Evolutionary conservation across 2,329 filamentous ascomycete genomes (phyloP).

Genomic region (Aspergillus quadricinctus): DNA sequence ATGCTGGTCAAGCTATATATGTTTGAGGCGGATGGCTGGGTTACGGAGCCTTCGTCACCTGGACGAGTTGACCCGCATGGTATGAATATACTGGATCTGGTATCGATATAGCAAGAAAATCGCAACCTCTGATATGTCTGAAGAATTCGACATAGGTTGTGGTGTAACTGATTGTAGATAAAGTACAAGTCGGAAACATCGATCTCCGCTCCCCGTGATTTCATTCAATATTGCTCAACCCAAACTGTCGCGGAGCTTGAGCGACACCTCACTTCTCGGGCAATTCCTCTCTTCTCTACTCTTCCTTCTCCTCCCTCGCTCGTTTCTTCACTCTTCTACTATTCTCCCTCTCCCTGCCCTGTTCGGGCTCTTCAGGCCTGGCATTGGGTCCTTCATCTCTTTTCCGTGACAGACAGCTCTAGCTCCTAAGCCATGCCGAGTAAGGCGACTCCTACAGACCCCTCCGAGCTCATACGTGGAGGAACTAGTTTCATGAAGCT

Average conservation of each 20-base stretch:
- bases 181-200: background rate
- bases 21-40: background rate
- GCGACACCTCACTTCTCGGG: background rate
- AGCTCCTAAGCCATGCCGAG: constrained; percentile 33
- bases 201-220: constrained; percentile 4
- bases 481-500: background rate
- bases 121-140: background rate
- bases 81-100: background rate
- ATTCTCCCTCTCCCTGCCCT: constrained; percentile 5
- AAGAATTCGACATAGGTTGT: background rate
- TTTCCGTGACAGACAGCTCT: constrained; percentile 19
- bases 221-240: constrained; percentile 2
- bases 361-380: constrained; percentile 24
- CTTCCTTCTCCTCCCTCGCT: constrained; percentile 1
- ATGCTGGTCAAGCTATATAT: background rate
- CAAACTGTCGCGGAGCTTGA: constrained; percentile 1
- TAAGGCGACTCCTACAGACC: constrained; percentile 18
- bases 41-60: background rate
- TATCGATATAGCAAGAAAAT: background rate
- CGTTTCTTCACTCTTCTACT: constrained; percentile 1
- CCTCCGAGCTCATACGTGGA: background rate
- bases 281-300: background rate
- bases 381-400: constrained; percentile 20
- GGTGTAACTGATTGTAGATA: background rate
- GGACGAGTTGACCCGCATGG: background rate